These are phyloP conservation scores for Monosporozyma aquatica DNA, from an alignment of 805 yeast species.

Conservation along the genomic window DNA sequence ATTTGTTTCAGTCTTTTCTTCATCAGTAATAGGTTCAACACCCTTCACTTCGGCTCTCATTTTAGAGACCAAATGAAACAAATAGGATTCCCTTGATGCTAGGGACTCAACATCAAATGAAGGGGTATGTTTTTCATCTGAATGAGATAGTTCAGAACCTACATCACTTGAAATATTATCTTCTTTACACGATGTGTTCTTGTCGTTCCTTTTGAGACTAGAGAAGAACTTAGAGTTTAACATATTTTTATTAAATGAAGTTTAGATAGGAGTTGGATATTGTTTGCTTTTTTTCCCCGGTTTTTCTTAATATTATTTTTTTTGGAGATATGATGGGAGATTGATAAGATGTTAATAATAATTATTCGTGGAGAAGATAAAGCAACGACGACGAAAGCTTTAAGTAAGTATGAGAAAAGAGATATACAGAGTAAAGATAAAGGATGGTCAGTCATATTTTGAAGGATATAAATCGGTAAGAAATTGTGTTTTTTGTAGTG, in stretches of 20 bases:
- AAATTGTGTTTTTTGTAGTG: neutral
- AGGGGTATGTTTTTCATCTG: neutral
- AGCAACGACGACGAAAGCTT: too few species aligned
- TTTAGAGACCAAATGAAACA: conserved; percentile 2
- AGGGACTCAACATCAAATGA: neutral
- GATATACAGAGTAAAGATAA: too few species aligned
- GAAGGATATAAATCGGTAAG: neutral
- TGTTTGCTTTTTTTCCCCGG: neutral
- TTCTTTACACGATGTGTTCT: too few species aligned
- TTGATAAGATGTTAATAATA: too few species aligned
- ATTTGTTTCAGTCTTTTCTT: conserved; percentile 61
- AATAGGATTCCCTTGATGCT: neutral
- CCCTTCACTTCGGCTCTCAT: conserved; percentile 57
- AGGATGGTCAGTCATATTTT: neutral
- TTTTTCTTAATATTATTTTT: neutral
- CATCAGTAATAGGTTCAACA: conserved; percentile 70
- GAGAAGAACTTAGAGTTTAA: neutral
- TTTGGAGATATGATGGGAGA: too few species aligned
- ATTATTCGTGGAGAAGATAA: too few species aligned
- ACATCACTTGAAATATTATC: neutral
- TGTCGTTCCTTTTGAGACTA: neutral
- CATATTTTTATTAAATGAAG: neutral
- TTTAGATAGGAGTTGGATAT: too few species aligned
- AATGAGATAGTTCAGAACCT: neutral
- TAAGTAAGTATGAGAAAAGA: too few species aligned